These are phyloP conservation scores for Rubia tinctorum DNA, from an alignment of 305 asterid genomes.

Conservation along the genomic window DNA sequence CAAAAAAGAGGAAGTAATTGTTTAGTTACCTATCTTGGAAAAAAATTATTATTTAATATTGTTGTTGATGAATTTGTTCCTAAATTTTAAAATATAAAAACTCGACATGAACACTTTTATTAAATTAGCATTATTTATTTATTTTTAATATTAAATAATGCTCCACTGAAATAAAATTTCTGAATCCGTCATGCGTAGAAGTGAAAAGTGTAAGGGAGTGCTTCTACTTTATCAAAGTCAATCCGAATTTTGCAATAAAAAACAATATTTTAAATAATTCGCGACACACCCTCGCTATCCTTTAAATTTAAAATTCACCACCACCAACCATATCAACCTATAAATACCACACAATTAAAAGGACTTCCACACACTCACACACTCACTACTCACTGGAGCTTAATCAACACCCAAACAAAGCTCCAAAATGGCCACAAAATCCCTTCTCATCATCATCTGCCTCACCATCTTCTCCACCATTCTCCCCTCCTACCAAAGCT, in stretches of 20 bases:
- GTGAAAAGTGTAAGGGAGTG: too few species aligned
- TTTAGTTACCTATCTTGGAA: too few species aligned
- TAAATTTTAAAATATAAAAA: too few species aligned
- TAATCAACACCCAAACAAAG: not conserved
- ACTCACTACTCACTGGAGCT: not conserved
- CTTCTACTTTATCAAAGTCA: not conserved
- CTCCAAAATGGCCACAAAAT: constrained; percentile 24
- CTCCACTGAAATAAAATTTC: too few species aligned
- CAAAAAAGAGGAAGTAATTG: too few species aligned
- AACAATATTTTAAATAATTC: not conserved
- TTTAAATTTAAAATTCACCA: not conserved
- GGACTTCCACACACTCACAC: not conserved
- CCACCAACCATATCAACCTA: not conserved
- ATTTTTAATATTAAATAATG: too few species aligned
- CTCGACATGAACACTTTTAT: too few species aligned
- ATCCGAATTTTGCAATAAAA: not conserved
- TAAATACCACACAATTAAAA: not conserved
- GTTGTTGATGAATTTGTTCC: too few species aligned
- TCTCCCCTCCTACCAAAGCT: constrained; percentile 11
- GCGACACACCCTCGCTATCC: too few species aligned
- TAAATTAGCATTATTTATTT: too few species aligned
- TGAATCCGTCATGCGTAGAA: too few species aligned
- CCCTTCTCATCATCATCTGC: constrained; percentile 24
- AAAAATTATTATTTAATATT: too few species aligned
- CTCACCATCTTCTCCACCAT: constrained; percentile 21